phyloP scores from a whole-genome alignment of 2,329 filamentous ascomycete genomes.

The Teratosphaeriaceae sp. region DNA sequence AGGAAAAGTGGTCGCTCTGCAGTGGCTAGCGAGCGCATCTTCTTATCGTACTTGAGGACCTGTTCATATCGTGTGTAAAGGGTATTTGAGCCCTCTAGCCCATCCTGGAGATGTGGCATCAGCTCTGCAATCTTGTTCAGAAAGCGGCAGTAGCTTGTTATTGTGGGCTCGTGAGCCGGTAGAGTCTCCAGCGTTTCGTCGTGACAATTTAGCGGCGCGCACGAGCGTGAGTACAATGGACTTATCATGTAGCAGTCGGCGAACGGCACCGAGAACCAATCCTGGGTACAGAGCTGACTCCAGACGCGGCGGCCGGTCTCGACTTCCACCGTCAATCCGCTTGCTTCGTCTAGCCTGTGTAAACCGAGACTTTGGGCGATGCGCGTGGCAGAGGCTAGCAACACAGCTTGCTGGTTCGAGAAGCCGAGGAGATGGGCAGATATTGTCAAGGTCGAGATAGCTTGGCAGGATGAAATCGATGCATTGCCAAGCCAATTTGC shows the following conservation, averaged over 20 bases:
- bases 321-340: not conserved
- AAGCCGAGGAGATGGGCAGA: constrained; percentile 10
- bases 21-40: constrained; percentile 6
- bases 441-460: constrained; percentile 11
- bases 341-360: not conserved
- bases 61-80: constrained; percentile 9
- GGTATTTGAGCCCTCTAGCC: constrained; percentile 7
- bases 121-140: constrained; percentile 6
- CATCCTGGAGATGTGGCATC: constrained; percentile 9
- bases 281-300: constrained; percentile 3
- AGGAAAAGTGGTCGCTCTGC: not conserved
- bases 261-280: constrained; percentile 8
- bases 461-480: constrained; percentile 7
- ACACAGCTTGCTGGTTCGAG: constrained; percentile 11
- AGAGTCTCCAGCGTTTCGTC: constrained; percentile 4
- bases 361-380: constrained; percentile 10
- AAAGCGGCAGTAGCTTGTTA: constrained; percentile 9
- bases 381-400: constrained; percentile 8
- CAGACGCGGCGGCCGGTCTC: constrained; percentile 2
- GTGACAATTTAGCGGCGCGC: constrained; percentile 6
- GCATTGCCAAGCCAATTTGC: constrained; percentile 5
- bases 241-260: constrained; percentile 7
- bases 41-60: constrained; percentile 9
- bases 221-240: constrained; percentile 4
- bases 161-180: constrained; percentile 1